Percentiles rank a stretch among this genome's conserved stretches.
phyloP scores from a whole-genome alignment of 176 grass and related monocot genomes.

The Miscanthus lutarioriparius region DNA sequence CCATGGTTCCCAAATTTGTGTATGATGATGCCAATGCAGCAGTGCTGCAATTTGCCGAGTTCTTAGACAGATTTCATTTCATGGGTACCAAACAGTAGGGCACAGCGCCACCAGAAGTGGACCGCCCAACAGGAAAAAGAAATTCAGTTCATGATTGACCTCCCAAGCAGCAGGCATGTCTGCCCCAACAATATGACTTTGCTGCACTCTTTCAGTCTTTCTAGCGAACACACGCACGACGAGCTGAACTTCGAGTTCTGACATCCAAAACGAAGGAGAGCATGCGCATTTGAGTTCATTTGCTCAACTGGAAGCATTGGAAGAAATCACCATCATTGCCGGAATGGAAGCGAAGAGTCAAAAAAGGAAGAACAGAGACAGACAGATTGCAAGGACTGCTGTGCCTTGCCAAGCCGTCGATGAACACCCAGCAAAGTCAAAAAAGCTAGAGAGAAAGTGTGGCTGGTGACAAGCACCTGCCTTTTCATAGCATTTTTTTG shows the following conservation, averaged over 20 bases:
- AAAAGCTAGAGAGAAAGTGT: not conserved
- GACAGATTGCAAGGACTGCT: not conserved
- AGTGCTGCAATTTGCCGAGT: not conserved
- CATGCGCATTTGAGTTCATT: conserved; percentile 27
- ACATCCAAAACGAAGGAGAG: not conserved
- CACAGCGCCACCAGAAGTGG: not conserved
- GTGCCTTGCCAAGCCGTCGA: not conserved
- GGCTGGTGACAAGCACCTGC: not conserved
- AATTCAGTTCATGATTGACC: conserved; percentile 12
- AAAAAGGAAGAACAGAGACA: not conserved
- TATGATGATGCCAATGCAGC: not conserved
- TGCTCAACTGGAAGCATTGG: not conserved
- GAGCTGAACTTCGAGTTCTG: not conserved
- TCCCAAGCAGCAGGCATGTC: conserved; percentile 20
- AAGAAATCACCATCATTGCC: conserved; percentile 9
- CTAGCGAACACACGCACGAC: not conserved
- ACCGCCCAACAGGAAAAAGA: not conserved
- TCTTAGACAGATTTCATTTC: too few relatives aligned
- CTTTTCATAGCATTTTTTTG: conserved; percentile 5
- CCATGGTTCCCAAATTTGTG: not conserved
- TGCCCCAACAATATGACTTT: conserved; percentile 8
- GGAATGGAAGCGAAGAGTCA: not conserved
- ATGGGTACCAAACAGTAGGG: not conserved
- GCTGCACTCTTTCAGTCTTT: conserved; percentile 16
- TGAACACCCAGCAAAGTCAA: not conserved